Evolutionary conservation across 345 rosid genomes (phyloP).

Genomic region (Aquilaria yunnanensis): DNA sequence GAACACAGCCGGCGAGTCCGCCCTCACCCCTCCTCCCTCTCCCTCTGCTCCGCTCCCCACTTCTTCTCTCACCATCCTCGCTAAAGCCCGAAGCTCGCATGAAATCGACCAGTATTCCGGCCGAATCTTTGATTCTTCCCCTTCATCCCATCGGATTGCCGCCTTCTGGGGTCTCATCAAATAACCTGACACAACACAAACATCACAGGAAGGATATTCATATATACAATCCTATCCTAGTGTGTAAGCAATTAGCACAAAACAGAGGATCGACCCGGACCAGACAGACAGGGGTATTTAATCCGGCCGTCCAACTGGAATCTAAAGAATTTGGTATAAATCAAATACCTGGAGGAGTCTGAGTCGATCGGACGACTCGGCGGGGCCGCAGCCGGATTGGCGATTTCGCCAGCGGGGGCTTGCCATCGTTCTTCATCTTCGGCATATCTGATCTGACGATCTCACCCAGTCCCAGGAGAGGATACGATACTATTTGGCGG

Average conservation of each 20-base stretch:
- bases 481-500: background rate
- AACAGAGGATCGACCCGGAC: background rate
- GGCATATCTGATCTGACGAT: constrained; percentile 27
- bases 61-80: constrained; percentile 43
- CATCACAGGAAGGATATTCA: background rate
- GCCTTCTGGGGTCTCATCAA: constrained; percentile 46
- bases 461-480: background rate
- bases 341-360: constrained; percentile 57
- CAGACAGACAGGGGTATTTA: background rate
- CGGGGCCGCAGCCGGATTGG: constrained; percentile 63
- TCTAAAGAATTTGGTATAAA: background rate
- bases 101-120: constrained; percentile 59
- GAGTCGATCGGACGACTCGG: constrained; percentile 40
- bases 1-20: constrained; percentile 38
- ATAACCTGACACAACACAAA: constrained; percentile 34
- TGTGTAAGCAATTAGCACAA: no score
- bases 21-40: constrained; percentile 3
- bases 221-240: background rate
- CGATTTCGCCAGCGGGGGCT: constrained; percentile 77
- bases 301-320: background rate
- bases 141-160: constrained; percentile 25
- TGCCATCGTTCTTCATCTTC: constrained; percentile 46
- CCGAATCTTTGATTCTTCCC: constrained; percentile 37
- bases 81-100: constrained; percentile 53
- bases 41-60: constrained; percentile 23